These are phyloP conservation scores for Tylopilus balloui DNA, from an alignment of 768 basidiomycete species.

Conservation along the genomic window DNA sequence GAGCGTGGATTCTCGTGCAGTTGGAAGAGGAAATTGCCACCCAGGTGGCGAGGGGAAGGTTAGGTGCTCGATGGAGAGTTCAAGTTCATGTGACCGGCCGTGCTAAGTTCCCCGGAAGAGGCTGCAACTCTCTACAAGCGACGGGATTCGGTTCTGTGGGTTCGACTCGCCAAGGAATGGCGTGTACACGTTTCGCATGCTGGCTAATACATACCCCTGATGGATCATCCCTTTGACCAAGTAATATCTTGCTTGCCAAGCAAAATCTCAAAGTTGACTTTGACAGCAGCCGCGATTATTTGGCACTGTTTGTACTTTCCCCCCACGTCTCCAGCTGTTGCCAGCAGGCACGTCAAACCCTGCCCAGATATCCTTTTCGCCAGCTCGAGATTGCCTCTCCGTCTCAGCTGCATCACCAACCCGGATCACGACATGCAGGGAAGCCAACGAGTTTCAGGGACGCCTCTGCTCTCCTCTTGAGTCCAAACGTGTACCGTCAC, in stretches of 20 bases:
- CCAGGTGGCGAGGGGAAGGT: constrained; percentile 7
- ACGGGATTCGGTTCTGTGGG: background rate
- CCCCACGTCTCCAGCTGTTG: too few species aligned
- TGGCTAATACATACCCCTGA: background rate
- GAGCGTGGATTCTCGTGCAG: constrained; percentile 13
- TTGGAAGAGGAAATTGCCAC: constrained; percentile 5
- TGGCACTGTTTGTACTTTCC: constrained; percentile 8
- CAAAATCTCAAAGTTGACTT: too few species aligned
- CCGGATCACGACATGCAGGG: constrained; percentile 12
- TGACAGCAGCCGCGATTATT: too few species aligned
- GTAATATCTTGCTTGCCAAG: background rate
- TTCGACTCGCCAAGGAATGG: background rate
- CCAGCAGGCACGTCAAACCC: background rate
- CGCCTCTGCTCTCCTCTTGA: background rate
- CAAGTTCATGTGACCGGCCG: constrained; percentile 11
- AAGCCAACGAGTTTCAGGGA: constrained; percentile 10
- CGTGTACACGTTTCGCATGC: background rate
- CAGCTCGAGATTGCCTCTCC: background rate
- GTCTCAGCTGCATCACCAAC: background rate
- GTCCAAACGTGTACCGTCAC: background rate
- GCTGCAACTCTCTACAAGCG: constrained; percentile 6
- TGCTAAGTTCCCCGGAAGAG: background rate
- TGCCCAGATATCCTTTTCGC: background rate
- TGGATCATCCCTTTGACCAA: background rate
- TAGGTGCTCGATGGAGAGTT: constrained; percentile 12